Percentiles rank a stretch among this genome's conserved stretches.
Conservation (phyloP, 768 basidiomycete genomes). For the Baorangia bicolor region DNA sequence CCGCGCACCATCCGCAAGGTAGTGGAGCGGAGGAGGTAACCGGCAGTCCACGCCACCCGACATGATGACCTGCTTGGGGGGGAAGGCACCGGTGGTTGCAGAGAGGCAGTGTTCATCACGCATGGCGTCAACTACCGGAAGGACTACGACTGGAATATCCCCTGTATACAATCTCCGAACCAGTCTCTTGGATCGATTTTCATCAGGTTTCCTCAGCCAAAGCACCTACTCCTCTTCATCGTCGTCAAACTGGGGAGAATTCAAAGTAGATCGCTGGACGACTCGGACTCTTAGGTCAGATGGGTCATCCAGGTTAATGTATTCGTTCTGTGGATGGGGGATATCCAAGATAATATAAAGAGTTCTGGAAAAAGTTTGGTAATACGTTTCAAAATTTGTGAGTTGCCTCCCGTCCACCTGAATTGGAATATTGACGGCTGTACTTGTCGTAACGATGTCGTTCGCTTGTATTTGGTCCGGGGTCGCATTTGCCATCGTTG, state of each 20-base stretch:
- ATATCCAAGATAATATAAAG: too few relatives aligned
- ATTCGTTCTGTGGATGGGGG: neutral
- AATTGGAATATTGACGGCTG: neutral
- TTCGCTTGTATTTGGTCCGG: neutral
- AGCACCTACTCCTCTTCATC: too few relatives aligned
- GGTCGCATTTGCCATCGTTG: neutral
- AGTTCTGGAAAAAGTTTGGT: too few relatives aligned
- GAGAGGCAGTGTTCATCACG: too few relatives aligned
- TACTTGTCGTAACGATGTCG: neutral
- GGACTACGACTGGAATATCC: neutral
- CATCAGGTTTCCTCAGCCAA: neutral
- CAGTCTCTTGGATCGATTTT: neutral
- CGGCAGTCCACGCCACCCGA: neutral
- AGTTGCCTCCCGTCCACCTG: neutral
- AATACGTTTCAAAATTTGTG: neutral
- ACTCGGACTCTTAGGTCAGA: neutral
- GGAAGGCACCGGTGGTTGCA: too few relatives aligned
- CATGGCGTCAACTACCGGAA: neutral
- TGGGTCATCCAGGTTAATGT: neutral
- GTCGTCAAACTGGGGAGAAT: neutral
- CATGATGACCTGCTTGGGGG: neutral
- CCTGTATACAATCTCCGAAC: too few relatives aligned
- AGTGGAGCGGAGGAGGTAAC: too few relatives aligned
- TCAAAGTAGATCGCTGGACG: neutral
- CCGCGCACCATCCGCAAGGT: too few relatives aligned